Percentiles rank a stretch among this genome's conserved stretches.
These are phyloP conservation scores for Suhomyces xylopsoci DNA, from an alignment of 805 yeast species.

Conservation along the genomic window DNA sequence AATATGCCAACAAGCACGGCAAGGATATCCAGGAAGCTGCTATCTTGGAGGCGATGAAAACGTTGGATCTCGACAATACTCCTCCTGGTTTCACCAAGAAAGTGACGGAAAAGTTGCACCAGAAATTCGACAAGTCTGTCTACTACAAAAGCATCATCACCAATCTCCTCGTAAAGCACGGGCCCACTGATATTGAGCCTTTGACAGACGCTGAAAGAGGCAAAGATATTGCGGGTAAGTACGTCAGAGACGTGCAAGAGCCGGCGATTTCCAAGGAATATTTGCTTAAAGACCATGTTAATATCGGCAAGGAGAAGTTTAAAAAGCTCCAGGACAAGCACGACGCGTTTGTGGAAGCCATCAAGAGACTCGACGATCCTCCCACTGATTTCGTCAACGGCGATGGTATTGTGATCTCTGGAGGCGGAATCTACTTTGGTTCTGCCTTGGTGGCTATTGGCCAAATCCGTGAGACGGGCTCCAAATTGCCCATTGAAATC, in stretches of 20 bases:
- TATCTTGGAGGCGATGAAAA: conserved; percentile 11
- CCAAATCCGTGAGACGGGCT: conserved; percentile 31
- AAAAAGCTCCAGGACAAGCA: conserved; percentile 23
- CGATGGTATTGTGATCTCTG: conserved; percentile 35
- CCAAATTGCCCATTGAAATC: conserved; percentile 33
- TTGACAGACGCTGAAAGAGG: conserved; percentile 16
- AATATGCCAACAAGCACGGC: conserved; percentile 10
- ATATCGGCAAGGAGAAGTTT: conserved; percentile 16
- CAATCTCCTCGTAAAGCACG: conserved; percentile 10
- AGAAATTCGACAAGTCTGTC: conserved; percentile 6
- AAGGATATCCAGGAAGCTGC: conserved; percentile 10
- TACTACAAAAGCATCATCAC: conserved; percentile 12
- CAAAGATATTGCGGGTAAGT: conserved; percentile 7
- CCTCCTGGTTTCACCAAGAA: conserved; percentile 9
- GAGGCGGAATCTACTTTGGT: conserved; percentile 25
- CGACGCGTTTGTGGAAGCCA: conserved; percentile 22
- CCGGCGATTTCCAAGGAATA: conserved; percentile 12
- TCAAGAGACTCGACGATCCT: conserved; percentile 24
- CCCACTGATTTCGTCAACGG: conserved; percentile 25
- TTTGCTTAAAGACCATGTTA: conserved; percentile 11
- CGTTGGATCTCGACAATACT: conserved; percentile 5
- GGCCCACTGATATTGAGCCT: conserved; percentile 10
- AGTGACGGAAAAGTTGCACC: conserved; percentile 5
- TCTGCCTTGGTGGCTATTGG: conserved; percentile 28
- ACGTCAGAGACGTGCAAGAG: conserved; percentile 10